Base-by-base conservation (phyloP, 371 early-diverging fungal genomes). In the Phascolomyces articulosus region DNA sequence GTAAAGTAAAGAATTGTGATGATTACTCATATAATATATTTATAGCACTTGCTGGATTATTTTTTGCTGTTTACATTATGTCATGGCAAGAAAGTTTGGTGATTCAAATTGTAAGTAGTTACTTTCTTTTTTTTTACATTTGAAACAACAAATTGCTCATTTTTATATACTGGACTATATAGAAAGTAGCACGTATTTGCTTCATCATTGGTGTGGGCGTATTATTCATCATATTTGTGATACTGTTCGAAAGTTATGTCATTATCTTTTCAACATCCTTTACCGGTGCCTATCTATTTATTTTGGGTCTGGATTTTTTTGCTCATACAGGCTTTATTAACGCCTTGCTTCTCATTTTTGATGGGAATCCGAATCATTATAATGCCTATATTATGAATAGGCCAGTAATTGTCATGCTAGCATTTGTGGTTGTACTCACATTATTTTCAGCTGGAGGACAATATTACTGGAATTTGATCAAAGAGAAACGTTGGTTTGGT, bases 261-360 rank as follows among this genome's bases (percentile, higher is more conserved):
- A 68, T 83, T 4, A 67, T 84, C 15, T 78, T 85, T 54, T 65
- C 74, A 13, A 78, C 84, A 0, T 65, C 83, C 15, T 75, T 85
- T 34, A 75, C 71, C 38, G 86, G 86, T 28, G 83, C 78, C 10
- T 84, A 77, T 58, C 61, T 84, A 31, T 75, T 85, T 54, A 78
- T 84, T 0, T 56, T 85, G 29, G 84, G 86, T 13, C 67, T 85
- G 4, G 86, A 85, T 55, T 69, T 85, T 27, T 85, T 85, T 53
- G 73, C 77, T 11, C 84, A 84, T 54, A 82, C 86, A 0, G 86
- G 84, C 0, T 73, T 85, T 51, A 70, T 82, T 60, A 80, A 85
- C 55, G 74, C 77, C 27, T 72, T 78, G 34, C 65, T 77, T 16
- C 27, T 70, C 18, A 73, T 85, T 51, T 77, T 85, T 64, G 78